Base-by-base conservation (phyloP, 1,139 yeast genomes). In the Magnusiomyces suaveolens region DNA sequence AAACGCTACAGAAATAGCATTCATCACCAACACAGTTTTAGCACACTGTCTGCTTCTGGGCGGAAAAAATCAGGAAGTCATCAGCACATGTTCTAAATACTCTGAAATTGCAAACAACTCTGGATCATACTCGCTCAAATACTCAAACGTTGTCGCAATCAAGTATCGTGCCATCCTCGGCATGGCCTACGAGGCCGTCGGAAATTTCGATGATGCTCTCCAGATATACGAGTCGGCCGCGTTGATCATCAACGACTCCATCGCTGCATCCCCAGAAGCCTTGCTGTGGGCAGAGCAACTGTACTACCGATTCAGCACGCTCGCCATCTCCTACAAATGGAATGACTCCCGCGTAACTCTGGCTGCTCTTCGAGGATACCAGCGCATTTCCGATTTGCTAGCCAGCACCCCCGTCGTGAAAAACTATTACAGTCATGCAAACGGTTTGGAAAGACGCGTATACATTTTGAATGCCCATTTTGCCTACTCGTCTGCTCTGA, bases 151-250 rank as follows among this genome's bases (percentile, higher is more conserved):
- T n/a, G 61, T 59, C 2, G 54, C 53, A 1, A 52, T 62, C 47
- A 64, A 64, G 54, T 59, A 58, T 32, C 56, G 59, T 12, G 66
- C 65, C 2, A 56, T 66, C 26, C 56, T 65, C 23, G 69, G 66
- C 6, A 55, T 63, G 6, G 64, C 69, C 1, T 60, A 56, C 50
- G 68, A 66, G 53, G 57, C 56, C 3, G 44, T 55, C 8, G 60
- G 59, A 12, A 52, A 57, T 21, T 36, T 59, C 2, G 61, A 61
- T n/a, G 55, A 59, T n/a, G 68, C 69, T 6, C 53, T 61, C 4
- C 56, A 54, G 14, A 55, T 59, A 2, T 65, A 66, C 48, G 52
- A 58, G 41, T 41, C 56, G 12, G 59, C 60, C 2, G 39, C 56
- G 18, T 41, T 32, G 10, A 46, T 54, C 48, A 32, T 55, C 23